Evolutionary conservation across 306 rosid species (phyloP), one percentile per base, ranked within the genome.

Genomic region (Vigna unguiculata): DNA sequence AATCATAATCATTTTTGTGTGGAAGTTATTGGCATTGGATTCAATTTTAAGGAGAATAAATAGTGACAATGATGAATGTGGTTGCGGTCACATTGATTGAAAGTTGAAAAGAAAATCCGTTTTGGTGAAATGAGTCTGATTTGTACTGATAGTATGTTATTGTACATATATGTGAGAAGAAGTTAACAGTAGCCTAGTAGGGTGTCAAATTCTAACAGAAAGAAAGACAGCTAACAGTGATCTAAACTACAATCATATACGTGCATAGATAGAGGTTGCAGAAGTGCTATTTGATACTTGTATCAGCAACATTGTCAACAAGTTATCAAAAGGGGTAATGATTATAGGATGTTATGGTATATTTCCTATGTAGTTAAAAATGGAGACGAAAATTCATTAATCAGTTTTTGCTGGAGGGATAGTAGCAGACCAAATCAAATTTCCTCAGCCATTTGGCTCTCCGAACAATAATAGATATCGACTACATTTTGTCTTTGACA

Each of bases 21-120:
- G 74, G 17, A 55, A 51, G 69, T 45, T 38, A 22, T 60, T 49
- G 21, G 72, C 62, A 52, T 40, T 51, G 59, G 38, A 13, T 71
- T 78, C 25, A 30, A 43, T 17, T 77, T 32, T 68, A 45, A 40
- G 48, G 47, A 67, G 36, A 54, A 28, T 3, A 57, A 34, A 36
- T 21, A 6, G 21, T 1, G 30, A 48, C 1, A 0, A 21, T 57
- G 59, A 20, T 57, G 77, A 48, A 15, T 36, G 17, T 47, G 71
- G 13, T 38, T 25, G 14, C 20, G 46, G n/a, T 45, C 24, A 34
- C 12, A 0, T 57, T 28, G 19, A 57, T 25, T 40, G 45, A 40
- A 9, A 17, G 55, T 34, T 52, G 47, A 16, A 70, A 49, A 15
- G 2, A 7, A 9, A 47, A 47, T 5, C 0, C 3, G 59, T 47